Conservation (phyloP, 2,329 filamentous ascomycete genomes). For the Sclerotinia nivalis region DNA sequence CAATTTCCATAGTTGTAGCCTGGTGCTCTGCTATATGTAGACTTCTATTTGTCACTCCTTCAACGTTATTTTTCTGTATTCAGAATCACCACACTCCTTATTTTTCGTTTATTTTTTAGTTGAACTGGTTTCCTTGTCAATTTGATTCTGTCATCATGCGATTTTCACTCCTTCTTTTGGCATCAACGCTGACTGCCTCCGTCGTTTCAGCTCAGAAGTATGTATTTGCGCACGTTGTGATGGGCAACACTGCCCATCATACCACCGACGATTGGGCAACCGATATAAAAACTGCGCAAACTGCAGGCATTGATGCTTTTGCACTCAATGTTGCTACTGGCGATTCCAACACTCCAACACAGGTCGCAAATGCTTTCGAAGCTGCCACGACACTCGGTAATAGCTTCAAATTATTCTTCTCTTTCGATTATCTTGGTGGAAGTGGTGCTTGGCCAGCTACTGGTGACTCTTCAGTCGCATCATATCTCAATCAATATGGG, state of each 20-base stretch:
- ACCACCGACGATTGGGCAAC: slow-evolving; percentile 38
- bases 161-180: slow-evolving; percentile 24
- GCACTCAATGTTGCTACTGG: slow-evolving; percentile 42
- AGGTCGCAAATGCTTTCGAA: slow-evolving; percentile 42
- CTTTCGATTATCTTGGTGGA: slow-evolving; percentile 43
- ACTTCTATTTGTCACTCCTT: slow-evolving; percentile 2
- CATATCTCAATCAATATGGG: slow-evolving; percentile 40
- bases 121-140: slow-evolving; percentile 1
- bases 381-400: slow-evolving; percentile 36
- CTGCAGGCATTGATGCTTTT: slow-evolving; percentile 45
- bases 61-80: background rate
- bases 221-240: slow-evolving; percentile 40
- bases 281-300: slow-evolving; percentile 41
- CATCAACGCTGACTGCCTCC: slow-evolving; percentile 22
- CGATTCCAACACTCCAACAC: slow-evolving; percentile 41
- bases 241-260: slow-evolving; percentile 42
- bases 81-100: slow-evolving; percentile 19
- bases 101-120: background rate
- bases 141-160: slow-evolving; percentile 15
- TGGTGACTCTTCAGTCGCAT: slow-evolving; percentile 33
- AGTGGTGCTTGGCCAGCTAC: slow-evolving; percentile 35
- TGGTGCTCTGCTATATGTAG: slow-evolving; percentile 21
- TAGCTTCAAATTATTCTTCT: slow-evolving; percentile 40
- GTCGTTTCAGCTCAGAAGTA: slow-evolving; percentile 31
- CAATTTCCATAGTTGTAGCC: slow-evolving; percentile 11